Conservation (phyloP, 2,329 filamentous ascomycete species). For the Fulvia fulva region DNA sequence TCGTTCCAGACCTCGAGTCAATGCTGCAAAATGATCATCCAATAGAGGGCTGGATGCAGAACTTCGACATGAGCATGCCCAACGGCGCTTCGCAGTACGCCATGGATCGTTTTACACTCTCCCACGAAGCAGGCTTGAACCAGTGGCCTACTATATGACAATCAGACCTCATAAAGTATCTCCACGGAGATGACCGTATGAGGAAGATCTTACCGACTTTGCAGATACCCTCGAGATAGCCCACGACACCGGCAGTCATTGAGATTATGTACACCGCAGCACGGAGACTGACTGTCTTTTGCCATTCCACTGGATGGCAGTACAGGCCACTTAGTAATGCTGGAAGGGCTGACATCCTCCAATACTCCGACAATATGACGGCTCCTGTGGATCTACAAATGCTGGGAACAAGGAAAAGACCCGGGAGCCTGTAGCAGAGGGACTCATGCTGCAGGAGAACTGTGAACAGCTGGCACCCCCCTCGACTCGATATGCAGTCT, state of each 20-base stretch:
- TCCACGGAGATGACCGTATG: not conserved
- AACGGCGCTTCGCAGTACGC: not conserved
- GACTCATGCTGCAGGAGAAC: too few species aligned
- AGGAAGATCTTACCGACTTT: not conserved
- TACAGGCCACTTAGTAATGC: too few species aligned
- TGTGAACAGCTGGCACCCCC: too few species aligned
- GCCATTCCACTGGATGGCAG: not conserved
- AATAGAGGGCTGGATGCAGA: not conserved
- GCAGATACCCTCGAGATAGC: not conserved
- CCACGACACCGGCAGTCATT: too few species aligned
- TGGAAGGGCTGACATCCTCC: too few species aligned
- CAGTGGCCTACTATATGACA: slow-evolving; percentile 12
- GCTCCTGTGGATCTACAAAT: too few species aligned
- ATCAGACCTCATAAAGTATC: not conserved
- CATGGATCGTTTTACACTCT: not conserved
- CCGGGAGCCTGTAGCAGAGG: too few species aligned
- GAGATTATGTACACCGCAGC: too few species aligned
- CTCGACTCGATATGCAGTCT: too few species aligned
- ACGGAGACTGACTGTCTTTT: too few species aligned
- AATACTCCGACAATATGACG: too few species aligned
- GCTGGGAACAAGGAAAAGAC: too few species aligned
- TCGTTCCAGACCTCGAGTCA: not conserved
- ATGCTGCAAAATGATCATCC: not conserved
- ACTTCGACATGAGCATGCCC: not conserved
- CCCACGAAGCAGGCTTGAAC: not conserved